A percentile compares a stretch with the other conserved stretches of the same genome.
phyloP scores from a whole-genome alignment of 352 stramenopile genomes.

The Pythium folliculosum region DNA sequence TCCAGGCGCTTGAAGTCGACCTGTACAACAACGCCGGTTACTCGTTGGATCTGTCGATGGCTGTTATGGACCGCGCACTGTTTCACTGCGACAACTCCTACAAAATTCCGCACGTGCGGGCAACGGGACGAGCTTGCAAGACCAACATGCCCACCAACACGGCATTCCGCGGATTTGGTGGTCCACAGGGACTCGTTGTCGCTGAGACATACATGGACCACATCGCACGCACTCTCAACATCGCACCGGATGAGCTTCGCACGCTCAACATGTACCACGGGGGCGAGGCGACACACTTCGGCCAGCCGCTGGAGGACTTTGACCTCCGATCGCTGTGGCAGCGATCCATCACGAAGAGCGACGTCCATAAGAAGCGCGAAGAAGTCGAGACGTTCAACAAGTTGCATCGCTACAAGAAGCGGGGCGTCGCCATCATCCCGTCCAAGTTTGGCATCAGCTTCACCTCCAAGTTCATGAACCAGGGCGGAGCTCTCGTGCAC shows the following conservation, averaged over 20 bases:
- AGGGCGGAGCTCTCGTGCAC: constrained; percentile 94
- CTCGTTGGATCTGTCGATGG: constrained; percentile 93
- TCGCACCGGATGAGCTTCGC: constrained; percentile 74
- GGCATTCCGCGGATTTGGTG: constrained; percentile 95
- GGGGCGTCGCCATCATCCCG: constrained; percentile 83
- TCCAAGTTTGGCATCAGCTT: constrained; percentile 97
- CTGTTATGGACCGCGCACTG: constrained; percentile 94
- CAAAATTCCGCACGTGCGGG: constrained; percentile 91
- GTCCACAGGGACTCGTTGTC: constrained; percentile 91
- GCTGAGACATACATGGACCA: constrained; percentile 96
- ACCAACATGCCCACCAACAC: constrained; percentile 96
- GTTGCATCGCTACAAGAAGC: constrained; percentile 90
- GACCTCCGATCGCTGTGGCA: constrained; percentile 90
- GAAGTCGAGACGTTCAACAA: constrained; percentile 90
- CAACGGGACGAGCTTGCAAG: constrained; percentile 89
- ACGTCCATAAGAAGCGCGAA: constrained; percentile 65
- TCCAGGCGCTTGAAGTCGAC: constrained; percentile 90
- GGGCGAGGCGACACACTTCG: constrained; percentile 91
- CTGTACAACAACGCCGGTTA: constrained; percentile 96
- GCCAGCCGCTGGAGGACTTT: constrained; percentile 92
- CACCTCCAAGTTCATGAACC: constrained; percentile 97
- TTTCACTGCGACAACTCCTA: constrained; percentile 97
- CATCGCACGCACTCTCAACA: constrained; percentile 83
- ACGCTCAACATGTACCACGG: constrained; percentile 92
- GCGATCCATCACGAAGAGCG: constrained; percentile 61